These are phyloP conservation scores for Pseudonitzschia multistriata DNA, from an alignment of 108 stramenopile species.

Conservation along the genomic window DNA sequence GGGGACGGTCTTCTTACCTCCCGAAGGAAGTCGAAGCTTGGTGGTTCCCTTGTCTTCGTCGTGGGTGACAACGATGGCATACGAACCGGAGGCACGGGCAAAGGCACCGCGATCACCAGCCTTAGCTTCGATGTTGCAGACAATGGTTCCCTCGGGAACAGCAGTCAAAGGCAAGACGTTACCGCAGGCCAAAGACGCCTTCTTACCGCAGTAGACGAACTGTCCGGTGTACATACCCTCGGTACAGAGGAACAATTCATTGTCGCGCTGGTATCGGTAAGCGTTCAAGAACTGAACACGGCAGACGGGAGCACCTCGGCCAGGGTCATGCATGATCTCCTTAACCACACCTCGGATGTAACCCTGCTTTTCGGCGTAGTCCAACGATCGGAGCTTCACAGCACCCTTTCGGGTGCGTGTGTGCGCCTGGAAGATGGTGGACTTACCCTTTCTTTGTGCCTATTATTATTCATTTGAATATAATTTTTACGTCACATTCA, in stretches of 20 bases:
- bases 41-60: constrained; percentile 99
- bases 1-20: constrained; percentile 97
- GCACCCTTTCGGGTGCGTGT: constrained; percentile 96
- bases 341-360: constrained; percentile 99
- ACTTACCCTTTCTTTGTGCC: constrained; percentile 97
- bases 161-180: constrained; percentile 93
- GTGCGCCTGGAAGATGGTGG: constrained; percentile 96
- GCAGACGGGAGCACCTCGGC: constrained; percentile 97
- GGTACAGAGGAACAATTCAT: constrained; percentile 91
- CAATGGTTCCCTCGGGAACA: constrained; percentile 99
- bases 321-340: constrained; percentile 98
- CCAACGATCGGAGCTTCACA: constrained; percentile 93
- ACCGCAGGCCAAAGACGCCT: constrained; percentile 93
- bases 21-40: constrained; percentile 96
- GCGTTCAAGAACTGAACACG: constrained; percentile 98
- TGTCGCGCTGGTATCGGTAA: constrained; percentile 96
- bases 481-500: neutral
- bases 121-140: constrained; percentile 96
- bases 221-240: constrained; percentile 99
- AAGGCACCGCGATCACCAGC: constrained; percentile 96
- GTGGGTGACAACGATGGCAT: constrained; percentile 97
- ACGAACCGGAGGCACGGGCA: constrained; percentile 95
- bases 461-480: constrained; percentile 21
- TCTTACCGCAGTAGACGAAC: constrained; percentile 99
- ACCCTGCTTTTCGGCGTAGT: constrained; percentile 97